These are phyloP conservation scores for Tuber brumale DNA, from an alignment of 495 filamentous ascomycete genomes.

Conservation along the genomic window DNA sequence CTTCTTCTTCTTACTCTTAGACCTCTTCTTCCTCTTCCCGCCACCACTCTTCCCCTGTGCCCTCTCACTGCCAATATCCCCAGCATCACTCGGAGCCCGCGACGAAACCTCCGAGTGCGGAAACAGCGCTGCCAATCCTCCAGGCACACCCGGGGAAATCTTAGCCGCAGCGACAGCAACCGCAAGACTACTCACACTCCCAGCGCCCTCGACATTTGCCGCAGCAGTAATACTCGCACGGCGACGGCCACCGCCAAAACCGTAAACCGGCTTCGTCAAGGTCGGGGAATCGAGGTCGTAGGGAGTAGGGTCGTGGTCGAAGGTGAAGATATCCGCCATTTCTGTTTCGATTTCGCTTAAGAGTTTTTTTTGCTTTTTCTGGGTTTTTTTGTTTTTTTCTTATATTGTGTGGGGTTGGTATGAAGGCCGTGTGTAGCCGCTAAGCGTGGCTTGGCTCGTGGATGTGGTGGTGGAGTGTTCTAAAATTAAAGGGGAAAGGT, in stretches of 20 bases:
- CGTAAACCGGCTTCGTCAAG: slow-evolving; percentile 25
- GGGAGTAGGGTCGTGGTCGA: slow-evolving; percentile 8
- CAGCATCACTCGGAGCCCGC: slow-evolving; percentile 32
- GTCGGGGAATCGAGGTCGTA: slow-evolving; percentile 6
- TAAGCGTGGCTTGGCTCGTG: slow-evolving; percentile 1
- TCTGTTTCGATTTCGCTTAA: not conserved
- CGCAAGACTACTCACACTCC: slow-evolving; percentile 28
- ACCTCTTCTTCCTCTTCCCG: slow-evolving; percentile 36
- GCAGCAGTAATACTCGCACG: slow-evolving; percentile 34
- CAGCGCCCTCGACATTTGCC: slow-evolving; percentile 23
- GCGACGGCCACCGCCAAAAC: slow-evolving; percentile 33
- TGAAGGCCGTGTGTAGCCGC: not conserved
- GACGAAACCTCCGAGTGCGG: slow-evolving; percentile 34
- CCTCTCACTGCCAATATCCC: slow-evolving; percentile 19
- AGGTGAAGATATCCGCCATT: slow-evolving; percentile 19
- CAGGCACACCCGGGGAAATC: slow-evolving; percentile 10
- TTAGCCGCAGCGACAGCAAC: slow-evolving; percentile 27
- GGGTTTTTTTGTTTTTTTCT: slow-evolving; percentile 1
- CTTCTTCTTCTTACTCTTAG: slow-evolving; percentile 13
- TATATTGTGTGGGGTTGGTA: not conserved
- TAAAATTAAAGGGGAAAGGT: slow-evolving; percentile 2
- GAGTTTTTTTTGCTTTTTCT: slow-evolving; percentile 2
- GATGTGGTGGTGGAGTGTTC: not conserved
- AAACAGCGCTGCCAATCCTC: slow-evolving; percentile 33
- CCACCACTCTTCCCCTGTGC: slow-evolving; percentile 4